Evolutionary conservation across 352 stramenopile genomes (phyloP).

Genomic region (Phytopythium vexans): DNA sequence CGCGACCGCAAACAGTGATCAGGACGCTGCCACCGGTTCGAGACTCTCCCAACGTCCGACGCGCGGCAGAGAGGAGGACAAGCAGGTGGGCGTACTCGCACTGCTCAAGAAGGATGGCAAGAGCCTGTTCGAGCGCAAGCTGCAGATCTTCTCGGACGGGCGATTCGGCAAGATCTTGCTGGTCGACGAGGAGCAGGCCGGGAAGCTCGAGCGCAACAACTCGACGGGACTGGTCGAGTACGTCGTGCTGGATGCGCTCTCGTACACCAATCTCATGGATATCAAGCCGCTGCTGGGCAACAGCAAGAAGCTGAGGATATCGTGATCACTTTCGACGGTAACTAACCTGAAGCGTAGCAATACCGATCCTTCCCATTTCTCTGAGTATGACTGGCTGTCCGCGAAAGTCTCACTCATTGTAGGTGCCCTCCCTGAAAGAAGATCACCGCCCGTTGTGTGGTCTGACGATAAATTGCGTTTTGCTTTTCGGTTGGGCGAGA

Average conservation of each 20-base stretch:
- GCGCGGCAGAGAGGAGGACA: not conserved
- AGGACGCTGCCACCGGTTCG: not conserved
- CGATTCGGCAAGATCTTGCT: constrained; percentile 18
- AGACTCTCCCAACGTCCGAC: not conserved
- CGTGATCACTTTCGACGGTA: no score
- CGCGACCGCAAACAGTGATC: constrained; percentile 1
- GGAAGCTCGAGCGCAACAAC: constrained; percentile 18
- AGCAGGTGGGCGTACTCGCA: not conserved
- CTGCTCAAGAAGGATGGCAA: not conserved
- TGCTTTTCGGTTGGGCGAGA: no score
- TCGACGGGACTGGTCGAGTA: constrained; percentile 17
- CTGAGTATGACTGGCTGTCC: no score
- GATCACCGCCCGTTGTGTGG: no score
- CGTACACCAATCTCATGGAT: constrained; percentile 23
- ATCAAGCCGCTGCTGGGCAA: constrained; percentile 35
- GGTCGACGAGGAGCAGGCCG: constrained; percentile 18
- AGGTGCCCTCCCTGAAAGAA: no score
- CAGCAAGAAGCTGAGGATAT: constrained; percentile 45
- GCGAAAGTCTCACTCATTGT: no score
- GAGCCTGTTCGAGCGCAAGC: constrained; percentile 23
- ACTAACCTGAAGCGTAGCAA: no score
- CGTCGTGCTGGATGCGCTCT: constrained; percentile 22
- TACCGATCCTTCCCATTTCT: no score
- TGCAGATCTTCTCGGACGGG: constrained; percentile 12
- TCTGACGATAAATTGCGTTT: no score